Percentiles rank a stretch among this genome's conserved stretches.
Conservation (phyloP, 1,284 basidiomycete genomes). For the Serendipita sp. region DNA sequence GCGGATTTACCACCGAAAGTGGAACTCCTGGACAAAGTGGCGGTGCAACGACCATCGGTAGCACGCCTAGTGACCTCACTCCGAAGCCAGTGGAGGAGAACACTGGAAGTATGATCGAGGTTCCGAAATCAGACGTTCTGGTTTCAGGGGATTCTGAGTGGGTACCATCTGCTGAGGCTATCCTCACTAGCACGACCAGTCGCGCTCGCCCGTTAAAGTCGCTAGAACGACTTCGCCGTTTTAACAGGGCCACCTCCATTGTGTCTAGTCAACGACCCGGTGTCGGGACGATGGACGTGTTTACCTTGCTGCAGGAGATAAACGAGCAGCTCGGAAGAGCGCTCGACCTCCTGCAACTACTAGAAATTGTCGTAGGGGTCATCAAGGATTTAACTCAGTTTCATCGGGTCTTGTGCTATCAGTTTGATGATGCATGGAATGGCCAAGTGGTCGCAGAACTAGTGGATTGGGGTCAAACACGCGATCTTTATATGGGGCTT, state of each 20-base stretch:
- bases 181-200: constrained; percentile 63
- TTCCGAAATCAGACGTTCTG: not conserved
- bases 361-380: constrained; percentile 68
- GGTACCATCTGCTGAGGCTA: constrained; percentile 41
- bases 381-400: constrained; percentile 76
- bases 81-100: not conserved
- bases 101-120: not conserved
- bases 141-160: constrained; percentile 26
- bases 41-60: not conserved
- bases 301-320: constrained; percentile 69
- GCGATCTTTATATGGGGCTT: constrained; percentile 63
- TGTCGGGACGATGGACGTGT: constrained; percentile 64
- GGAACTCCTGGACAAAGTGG: constrained; percentile 7
- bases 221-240: constrained; percentile 51
- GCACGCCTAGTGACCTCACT: not conserved
- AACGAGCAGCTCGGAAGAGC: constrained; percentile 72
- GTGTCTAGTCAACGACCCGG: constrained; percentile 15
- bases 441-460: constrained; percentile 73
- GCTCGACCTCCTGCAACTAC: constrained; percentile 53
- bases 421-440: constrained; percentile 63
- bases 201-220: constrained; percentile 61
- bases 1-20: constrained; percentile 10
- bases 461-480: constrained; percentile 69
- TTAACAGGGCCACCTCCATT: constrained; percentile 20
- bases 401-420: constrained; percentile 80